phyloP scores from a whole-genome alignment of 2,329 filamentous ascomycete genomes.

The Nigrospora osmanthi region DNA sequence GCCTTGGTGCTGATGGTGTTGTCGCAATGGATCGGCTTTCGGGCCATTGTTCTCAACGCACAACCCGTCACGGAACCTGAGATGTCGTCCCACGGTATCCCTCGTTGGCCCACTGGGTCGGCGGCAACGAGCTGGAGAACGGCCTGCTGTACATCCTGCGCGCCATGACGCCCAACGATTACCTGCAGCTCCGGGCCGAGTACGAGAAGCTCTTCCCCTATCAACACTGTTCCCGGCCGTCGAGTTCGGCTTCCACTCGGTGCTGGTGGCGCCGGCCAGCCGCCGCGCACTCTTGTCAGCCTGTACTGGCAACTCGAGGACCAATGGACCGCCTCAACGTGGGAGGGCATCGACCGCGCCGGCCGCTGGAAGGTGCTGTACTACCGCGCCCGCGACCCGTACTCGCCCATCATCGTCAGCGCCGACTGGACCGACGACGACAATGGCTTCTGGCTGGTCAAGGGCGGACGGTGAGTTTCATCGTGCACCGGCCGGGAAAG shows the following conservation, averaged over 20 bases:
- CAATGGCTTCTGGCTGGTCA: slow-evolving; percentile 42
- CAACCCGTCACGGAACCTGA: too few species aligned
- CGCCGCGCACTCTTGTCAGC: slow-evolving; percentile 51
- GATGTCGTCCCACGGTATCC: slow-evolving; percentile 25
- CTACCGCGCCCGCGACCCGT: too few species aligned
- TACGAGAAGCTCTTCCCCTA: slow-evolving; percentile 52
- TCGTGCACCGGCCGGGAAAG: slow-evolving; percentile 29
- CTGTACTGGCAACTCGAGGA: slow-evolving; percentile 62
- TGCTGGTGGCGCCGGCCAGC: slow-evolving; percentile 53
- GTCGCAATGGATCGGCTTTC: too few species aligned
- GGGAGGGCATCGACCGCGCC: slow-evolving; percentile 56
- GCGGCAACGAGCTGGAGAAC: slow-evolving; percentile 53
- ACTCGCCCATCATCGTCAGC: too few species aligned
- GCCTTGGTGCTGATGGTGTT: too few species aligned
- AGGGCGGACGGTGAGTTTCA: slow-evolving; percentile 37
- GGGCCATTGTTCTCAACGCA: too few species aligned
- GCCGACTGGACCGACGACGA: slow-evolving; percentile 36
- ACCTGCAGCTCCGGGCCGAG: slow-evolving; percentile 33
- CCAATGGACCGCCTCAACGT: slow-evolving; percentile 56
- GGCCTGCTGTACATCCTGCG: slow-evolving; percentile 36
- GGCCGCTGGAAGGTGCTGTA: slow-evolving; percentile 32
- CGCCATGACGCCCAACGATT: slow-evolving; percentile 29
- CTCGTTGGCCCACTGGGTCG: slow-evolving; percentile 44
- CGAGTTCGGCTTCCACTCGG: slow-evolving; percentile 56
- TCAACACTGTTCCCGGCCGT: slow-evolving; percentile 56